These are phyloP conservation scores for Metroxylon sagu DNA, from an alignment of 176 grass and related monocot genomes.

Conservation along the genomic window DNA sequence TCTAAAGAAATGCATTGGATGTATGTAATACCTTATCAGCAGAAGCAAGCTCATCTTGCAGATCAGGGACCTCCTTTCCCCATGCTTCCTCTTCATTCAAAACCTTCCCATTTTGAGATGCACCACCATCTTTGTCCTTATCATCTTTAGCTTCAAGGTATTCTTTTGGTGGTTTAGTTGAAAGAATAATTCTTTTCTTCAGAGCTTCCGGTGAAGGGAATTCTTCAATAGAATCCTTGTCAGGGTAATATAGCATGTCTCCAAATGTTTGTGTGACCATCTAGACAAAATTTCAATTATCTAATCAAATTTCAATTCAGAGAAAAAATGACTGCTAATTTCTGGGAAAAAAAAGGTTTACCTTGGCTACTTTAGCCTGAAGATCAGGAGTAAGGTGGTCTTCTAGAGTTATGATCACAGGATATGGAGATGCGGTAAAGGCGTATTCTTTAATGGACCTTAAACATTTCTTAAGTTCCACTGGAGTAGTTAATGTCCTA, in stretches of 20 bases:
- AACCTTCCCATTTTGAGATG: not conserved
- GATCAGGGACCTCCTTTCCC: conserved; percentile 51
- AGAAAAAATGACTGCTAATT: too few species aligned
- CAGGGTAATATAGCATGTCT: conserved; percentile 78
- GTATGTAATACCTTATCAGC: conserved; percentile 12
- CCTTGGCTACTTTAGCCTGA: conserved; percentile 16
- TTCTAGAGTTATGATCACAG: conserved; percentile 14
- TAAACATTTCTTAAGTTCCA: conserved; percentile 15
- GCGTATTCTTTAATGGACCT: conserved; percentile 11
- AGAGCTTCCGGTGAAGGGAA: conserved; percentile 85
- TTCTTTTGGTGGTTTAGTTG: conserved; percentile 90
- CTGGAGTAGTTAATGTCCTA: conserved; percentile 15
- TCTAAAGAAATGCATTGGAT: not conserved
- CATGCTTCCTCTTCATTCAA: conserved; percentile 30
- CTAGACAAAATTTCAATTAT: conserved; percentile 34
- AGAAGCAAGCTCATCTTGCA: conserved; percentile 1
- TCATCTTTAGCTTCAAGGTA: conserved; percentile 68
- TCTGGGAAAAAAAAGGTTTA: not conserved
- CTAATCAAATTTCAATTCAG: too few species aligned
- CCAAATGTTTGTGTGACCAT: conserved; percentile 87
- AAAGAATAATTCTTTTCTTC: conserved; percentile 64
- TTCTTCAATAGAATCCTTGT: conserved; percentile 69
- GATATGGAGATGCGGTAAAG: conserved; percentile 15
- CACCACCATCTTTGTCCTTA: conserved; percentile 25
- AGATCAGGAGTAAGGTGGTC: conserved; percentile 19